Evolutionary conservation across 352 stramenopile genomes (phyloP).

Genomic region (Halophytophthora polymorphica): DNA sequence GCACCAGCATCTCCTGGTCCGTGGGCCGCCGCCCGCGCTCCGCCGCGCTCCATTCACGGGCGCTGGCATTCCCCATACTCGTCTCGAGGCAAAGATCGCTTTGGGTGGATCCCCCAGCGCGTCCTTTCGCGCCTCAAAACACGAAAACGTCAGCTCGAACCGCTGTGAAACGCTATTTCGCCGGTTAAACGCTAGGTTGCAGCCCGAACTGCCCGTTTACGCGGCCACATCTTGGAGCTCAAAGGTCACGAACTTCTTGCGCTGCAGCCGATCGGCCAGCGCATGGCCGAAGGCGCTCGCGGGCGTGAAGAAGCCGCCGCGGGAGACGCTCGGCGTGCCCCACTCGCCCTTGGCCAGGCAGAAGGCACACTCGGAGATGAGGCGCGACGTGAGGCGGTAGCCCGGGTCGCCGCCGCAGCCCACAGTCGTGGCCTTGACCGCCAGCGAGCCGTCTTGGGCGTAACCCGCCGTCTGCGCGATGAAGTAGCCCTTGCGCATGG

Average conservation of each 20-base stretch:
- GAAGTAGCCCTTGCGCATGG: constrained; percentile 81
- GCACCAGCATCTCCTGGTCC: constrained; percentile 59
- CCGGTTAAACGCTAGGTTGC: constrained; percentile 3
- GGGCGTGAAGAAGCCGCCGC: constrained; percentile 59
- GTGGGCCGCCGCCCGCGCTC: constrained; percentile 46
- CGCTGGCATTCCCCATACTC: constrained; percentile 44
- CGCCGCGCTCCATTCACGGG: constrained; percentile 26
- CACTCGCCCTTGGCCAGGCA: constrained; percentile 55
- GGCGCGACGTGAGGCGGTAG: constrained; percentile 50
- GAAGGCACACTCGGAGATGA: constrained; percentile 62
- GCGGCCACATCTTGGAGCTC: constrained; percentile 29
- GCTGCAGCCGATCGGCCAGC: constrained; percentile 43
- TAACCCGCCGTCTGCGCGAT: constrained; percentile 50
- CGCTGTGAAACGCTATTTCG: constrained; percentile 8
- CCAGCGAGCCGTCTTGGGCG: constrained; percentile 37
- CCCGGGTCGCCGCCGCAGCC: constrained; percentile 47
- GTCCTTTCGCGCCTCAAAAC: background rate
- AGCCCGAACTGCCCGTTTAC: background rate
- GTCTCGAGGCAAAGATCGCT: background rate
- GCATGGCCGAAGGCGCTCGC: constrained; percentile 56
- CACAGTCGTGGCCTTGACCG: constrained; percentile 33
- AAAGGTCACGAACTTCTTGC: constrained; percentile 57
- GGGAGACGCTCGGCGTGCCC: constrained; percentile 6
- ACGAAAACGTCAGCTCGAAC: background rate
- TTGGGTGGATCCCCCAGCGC: too few species aligned